phyloP scores from a whole-genome alignment of 345 rosid species.

The Aegle marmelos region DNA sequence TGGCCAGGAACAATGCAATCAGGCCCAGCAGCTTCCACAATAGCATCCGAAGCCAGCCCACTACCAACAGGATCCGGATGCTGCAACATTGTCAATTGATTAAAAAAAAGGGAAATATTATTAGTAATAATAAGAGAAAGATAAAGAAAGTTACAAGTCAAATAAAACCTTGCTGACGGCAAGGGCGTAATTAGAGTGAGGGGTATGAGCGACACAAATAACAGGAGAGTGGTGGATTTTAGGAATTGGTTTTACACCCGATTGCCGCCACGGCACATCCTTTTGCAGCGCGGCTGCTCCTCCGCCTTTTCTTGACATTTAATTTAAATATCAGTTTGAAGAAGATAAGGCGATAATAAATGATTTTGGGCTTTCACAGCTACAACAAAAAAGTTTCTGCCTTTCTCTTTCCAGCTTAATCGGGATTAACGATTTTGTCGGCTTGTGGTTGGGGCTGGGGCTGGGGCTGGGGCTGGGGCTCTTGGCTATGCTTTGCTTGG shows the following conservation, averaged over 20 bases:
- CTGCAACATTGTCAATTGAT: conserved; percentile 26
- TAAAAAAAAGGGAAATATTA: neutral
- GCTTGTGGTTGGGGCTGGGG: no score
- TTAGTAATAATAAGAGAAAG: neutral
- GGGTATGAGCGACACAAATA: conserved; percentile 51
- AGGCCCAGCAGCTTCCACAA: conserved; percentile 86
- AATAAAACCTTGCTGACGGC: conserved; percentile 58
- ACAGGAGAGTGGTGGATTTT: conserved; percentile 67
- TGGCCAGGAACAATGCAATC: conserved; percentile 89
- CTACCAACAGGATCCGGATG: conserved; percentile 77
- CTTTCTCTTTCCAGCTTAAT: neutral
- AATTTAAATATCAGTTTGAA: neutral
- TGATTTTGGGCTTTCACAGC: neutral
- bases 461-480: no score
- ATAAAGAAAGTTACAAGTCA: neutral
- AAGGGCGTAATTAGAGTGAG: conserved; percentile 56
- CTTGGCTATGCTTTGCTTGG: no score
- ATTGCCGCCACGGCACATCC: conserved; percentile 87
- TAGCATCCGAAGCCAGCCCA: conserved; percentile 70
- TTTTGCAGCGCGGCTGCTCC: conserved; percentile 49
- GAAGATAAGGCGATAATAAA: neutral
- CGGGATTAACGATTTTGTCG: neutral
- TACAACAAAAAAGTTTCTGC: neutral
- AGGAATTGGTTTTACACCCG: conserved; percentile 61
- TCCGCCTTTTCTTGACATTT: conserved; percentile 60